Conservation (phyloP, 148 eudicot species). For the Diospyros kaki region DNA sequence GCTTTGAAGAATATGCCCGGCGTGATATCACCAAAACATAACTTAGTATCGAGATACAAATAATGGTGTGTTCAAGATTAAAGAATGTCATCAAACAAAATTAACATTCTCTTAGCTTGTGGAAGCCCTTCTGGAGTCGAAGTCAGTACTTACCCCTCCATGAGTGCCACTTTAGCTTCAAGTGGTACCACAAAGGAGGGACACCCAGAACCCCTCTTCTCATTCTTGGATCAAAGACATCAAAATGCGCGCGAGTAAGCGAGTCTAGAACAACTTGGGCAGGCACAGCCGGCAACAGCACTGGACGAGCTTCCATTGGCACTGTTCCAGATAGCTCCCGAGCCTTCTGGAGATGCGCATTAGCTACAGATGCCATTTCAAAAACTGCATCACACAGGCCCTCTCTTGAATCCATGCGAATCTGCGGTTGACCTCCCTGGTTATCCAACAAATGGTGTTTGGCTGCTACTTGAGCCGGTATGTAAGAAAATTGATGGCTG, state of each 20-base stretch:
- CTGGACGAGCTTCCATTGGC: slow-evolving; percentile 69
- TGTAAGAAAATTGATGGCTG: slow-evolving; percentile 56
- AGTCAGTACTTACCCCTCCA: slow-evolving; percentile 70
- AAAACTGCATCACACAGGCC: slow-evolving; percentile 64
- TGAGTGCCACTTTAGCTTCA: slow-evolving; percentile 85
- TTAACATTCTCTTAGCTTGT: too few species aligned
- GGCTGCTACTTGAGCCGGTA: slow-evolving; percentile 66
- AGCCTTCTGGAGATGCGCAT: slow-evolving; percentile 78
- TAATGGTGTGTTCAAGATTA: too few species aligned
- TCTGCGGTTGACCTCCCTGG: slow-evolving; percentile 41
- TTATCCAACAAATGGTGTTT: slow-evolving; percentile 59
- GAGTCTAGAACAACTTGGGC: slow-evolving; percentile 73
- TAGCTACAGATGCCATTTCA: slow-evolving; percentile 88
- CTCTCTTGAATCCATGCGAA: slow-evolving; percentile 56
- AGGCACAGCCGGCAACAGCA: slow-evolving; percentile 83
- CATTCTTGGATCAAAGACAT: slow-evolving; percentile 80
- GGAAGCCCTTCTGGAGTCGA: too few species aligned
- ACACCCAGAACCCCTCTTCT: slow-evolving; percentile 65
- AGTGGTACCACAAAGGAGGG: slow-evolving; percentile 77
- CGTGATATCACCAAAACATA: too few species aligned
- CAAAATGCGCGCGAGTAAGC: slow-evolving; percentile 60
- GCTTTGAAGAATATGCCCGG: too few species aligned
- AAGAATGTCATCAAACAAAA: too few species aligned
- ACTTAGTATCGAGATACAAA: too few species aligned
- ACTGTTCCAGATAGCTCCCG: slow-evolving; percentile 60